phyloP scores from a whole-genome alignment of 163 green algal genomes.

The Volvox carteri region DNA sequence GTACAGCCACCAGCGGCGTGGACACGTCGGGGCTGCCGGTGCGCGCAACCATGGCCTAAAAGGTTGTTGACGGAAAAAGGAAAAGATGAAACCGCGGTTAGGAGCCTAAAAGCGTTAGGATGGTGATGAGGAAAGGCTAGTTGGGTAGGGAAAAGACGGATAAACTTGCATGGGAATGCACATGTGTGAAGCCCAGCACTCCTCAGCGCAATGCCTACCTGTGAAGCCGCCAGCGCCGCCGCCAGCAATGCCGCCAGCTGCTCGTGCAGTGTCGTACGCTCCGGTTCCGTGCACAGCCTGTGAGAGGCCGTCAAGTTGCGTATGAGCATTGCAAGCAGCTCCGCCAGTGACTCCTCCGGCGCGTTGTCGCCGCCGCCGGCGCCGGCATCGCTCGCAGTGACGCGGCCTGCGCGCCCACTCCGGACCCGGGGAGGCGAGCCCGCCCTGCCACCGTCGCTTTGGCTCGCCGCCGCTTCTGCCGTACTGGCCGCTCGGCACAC shows the following conservation, averaged over 20 bases:
- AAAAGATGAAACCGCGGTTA: not conserved
- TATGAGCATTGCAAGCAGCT: slow-evolving; percentile 8
- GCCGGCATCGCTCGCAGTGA: not conserved
- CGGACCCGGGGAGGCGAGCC: not conserved
- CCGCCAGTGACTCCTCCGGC: slow-evolving; percentile 7
- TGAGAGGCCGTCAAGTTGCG: slow-evolving; percentile 6
- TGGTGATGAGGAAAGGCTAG: not conserved
- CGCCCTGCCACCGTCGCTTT: not conserved
- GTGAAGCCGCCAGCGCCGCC: slow-evolving; percentile 21
- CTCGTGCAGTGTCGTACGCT: slow-evolving; percentile 20
- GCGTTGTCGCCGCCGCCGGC: not conserved
- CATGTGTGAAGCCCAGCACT: too few species aligned
- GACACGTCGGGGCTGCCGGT: slow-evolving; percentile 41
- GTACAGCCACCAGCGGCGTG: slow-evolving; percentile 13
- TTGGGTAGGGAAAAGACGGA: not conserved
- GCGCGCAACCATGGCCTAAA: slow-evolving; percentile 26
- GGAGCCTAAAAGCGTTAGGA: not conserved
- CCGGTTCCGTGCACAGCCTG: not conserved
- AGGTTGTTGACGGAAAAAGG: not conserved
- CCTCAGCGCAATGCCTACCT: too few species aligned
- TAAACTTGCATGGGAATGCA: too few species aligned
- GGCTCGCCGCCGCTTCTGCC: not conserved
- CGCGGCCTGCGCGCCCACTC: not conserved
- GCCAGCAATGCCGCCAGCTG: slow-evolving; percentile 9
- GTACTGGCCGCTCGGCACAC: slow-evolving; percentile 2